phyloP scores from a whole-genome alignment of 2,329 filamentous ascomycete species.

The Stachybotrys echinatus region DNA sequence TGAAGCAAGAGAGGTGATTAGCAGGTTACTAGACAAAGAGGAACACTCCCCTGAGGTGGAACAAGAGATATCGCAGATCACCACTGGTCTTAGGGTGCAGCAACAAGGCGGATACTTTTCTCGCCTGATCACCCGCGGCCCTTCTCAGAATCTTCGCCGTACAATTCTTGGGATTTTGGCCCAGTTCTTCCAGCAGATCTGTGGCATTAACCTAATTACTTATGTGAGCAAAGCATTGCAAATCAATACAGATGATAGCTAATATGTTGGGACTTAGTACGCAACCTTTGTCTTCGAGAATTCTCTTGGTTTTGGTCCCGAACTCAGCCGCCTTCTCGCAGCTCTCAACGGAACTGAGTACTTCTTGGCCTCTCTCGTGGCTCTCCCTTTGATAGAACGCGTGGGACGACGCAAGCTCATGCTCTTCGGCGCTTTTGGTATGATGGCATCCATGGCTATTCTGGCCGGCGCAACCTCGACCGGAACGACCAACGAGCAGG shows the following conservation, averaged over 20 bases:
- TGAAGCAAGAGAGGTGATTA: slow-evolving; percentile 17
- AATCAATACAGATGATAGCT: too few species aligned
- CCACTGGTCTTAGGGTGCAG: slow-evolving; percentile 16
- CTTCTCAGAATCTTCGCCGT: slow-evolving; percentile 35
- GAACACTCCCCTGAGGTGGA: neutral
- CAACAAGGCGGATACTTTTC: slow-evolving; percentile 15
- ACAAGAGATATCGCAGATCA: slow-evolving; percentile 1
- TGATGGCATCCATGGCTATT: slow-evolving; percentile 60
- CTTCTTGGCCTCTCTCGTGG: slow-evolving; percentile 31
- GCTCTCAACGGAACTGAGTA: slow-evolving; percentile 45
- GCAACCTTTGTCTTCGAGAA: slow-evolving; percentile 25
- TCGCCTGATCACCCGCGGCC: slow-evolving; percentile 34
- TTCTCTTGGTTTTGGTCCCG: slow-evolving; percentile 37
- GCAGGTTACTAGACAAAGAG: slow-evolving; percentile 9
- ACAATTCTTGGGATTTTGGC: slow-evolving; percentile 23
- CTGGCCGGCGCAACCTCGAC: slow-evolving; percentile 27
- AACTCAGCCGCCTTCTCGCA: slow-evolving; percentile 47
- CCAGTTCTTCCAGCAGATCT: slow-evolving; percentile 21
- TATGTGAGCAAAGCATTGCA: too few species aligned
- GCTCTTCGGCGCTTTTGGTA: slow-evolving; percentile 57
- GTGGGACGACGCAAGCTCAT: slow-evolving; percentile 58
- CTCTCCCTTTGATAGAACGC: slow-evolving; percentile 38
- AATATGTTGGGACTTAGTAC: too few species aligned
- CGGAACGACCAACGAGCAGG: slow-evolving; percentile 20
- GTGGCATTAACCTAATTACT: slow-evolving; percentile 27